phyloP scores from a whole-genome alignment of 257 asterid genomes.

The Scutellaria galericulata region DNA sequence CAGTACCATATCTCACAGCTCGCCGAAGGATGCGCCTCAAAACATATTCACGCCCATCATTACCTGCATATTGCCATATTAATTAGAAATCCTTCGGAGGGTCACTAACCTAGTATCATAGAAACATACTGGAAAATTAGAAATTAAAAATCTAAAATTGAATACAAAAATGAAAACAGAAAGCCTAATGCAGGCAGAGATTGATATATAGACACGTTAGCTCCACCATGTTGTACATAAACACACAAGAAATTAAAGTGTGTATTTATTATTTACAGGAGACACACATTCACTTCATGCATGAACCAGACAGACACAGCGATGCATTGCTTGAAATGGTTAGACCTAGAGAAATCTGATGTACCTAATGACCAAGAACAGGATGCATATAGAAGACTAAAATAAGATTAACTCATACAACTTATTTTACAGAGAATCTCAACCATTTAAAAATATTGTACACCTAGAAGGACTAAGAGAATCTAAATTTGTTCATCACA shows the following conservation, averaged over 20 bases:
- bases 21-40: conserved; percentile 95
- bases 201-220: too few species aligned
- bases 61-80: conserved; percentile 59
- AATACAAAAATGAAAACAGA: too few species aligned
- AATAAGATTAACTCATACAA: neutral
- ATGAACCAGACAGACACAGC: neutral
- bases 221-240: too few species aligned
- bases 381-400: neutral
- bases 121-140: too few species aligned
- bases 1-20: conserved; percentile 98
- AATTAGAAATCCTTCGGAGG: conserved; percentile 17
- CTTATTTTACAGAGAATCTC: too few species aligned
- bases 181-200: too few species aligned
- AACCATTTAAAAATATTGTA: neutral
- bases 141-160: too few species aligned
- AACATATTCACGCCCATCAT: conserved; percentile 98
- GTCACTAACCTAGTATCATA: conserved; percentile 10
- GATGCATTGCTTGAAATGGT: neutral
- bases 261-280: neutral
- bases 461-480: neutral
- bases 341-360: neutral
- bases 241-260: too few species aligned
- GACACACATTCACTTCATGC: neutral
- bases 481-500: neutral
- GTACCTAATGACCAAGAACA: neutral